Base-by-base conservation (phyloP, 305 asterid genomes). In the Fraxinus sp. region DNA sequence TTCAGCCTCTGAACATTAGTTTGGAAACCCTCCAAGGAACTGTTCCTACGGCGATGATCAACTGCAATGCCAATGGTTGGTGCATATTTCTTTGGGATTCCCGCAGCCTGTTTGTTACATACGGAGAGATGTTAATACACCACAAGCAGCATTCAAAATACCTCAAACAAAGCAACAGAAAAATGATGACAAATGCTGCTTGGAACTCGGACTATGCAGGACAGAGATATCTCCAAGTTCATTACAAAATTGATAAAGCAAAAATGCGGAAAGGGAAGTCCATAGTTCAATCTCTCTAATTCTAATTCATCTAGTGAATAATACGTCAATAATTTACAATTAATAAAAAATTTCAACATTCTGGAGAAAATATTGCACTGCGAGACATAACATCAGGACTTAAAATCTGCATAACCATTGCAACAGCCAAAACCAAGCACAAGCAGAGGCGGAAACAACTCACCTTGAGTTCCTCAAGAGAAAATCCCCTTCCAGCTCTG, bases 381-480 rank as follows among this genome's bases (percentile, higher is more conserved):
- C 7, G 20, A 49, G 59, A 49, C 7, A 49, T 49, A 13, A 14
- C 59, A 3, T 14, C 18, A 49, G n/a, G 59, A 14, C 59, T 14
- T 14, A 13, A 36, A 36, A 49, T 4, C 18, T 49, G 7, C n/a
- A 49, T 49, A 3, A 49, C 59, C 59, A 49, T 49, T 49, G 59
- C 6, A 14, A 49, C 20, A 46, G n/a, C 57, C 66, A 55, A 55
- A 55, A 55, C 24, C 6, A 46, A 46, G 57, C 57, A 49, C 6
- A 46, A 46, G 57, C 57, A 49, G 20, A 49, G 1, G 20, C 18
- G 0, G 59, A 22, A 57, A 57, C 14, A 77, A 76, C 80, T 70
- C 49, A 92, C 97, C 91, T 92, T 93, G 11, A 93, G 91, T 81
- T 93, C 97, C 83, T 93, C 97, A 6, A 90, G 87, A 81, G 95